Evolutionary conservation across 495 filamentous ascomycete genomes (phyloP), one percentile per base, ranked within the genome.

Genomic region (Xylaria longipes): DNA sequence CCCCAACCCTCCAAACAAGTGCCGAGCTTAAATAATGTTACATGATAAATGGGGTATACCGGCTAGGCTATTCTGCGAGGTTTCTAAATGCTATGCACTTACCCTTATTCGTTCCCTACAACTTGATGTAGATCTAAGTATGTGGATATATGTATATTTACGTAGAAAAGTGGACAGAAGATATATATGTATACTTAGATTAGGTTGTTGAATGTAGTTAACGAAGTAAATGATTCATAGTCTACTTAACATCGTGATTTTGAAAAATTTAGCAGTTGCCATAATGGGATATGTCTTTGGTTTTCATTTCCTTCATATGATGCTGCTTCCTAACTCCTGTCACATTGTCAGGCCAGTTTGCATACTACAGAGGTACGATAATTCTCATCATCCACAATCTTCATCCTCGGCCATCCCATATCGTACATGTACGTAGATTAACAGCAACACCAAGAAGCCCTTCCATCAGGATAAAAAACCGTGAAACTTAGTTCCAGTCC

Each of bases 351-450:
- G 15, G 17, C 52, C 17, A 17, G 27, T 17, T 31, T 56, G 52
- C 52, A 41, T 27, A 27, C 35, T 22, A 63, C 4, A 27, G 11
- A 29, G 37, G 57, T 60, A 15, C 52, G 31, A 31, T 6, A 37
- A 14, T 22, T 14, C 22, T 43, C 60, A 41, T 43, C 60, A 25
- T 41, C 37, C 22, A 15, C 60, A 41, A 41, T 63, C 35, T 14
- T 25, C 41, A 17, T 43, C 45, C 4, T 33, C n/a, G 41, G 27
- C 52, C 54, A 17, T 33, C 25, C 35, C 35, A 48, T 71, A 71
- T 71, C 41, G 41, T 66, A 71, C 62, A 66, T 31, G n/a, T 65
- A 58, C 17, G 8, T 62, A 39, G 15, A 52, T 25, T 52, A 46
- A 35, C 7, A 71, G 68, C 58, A 50, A 54, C 12, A 39, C 63